phyloP scores from a whole-genome alignment of 2,329 filamentous ascomycete species.

The Fusarium coffeatum region DNA sequence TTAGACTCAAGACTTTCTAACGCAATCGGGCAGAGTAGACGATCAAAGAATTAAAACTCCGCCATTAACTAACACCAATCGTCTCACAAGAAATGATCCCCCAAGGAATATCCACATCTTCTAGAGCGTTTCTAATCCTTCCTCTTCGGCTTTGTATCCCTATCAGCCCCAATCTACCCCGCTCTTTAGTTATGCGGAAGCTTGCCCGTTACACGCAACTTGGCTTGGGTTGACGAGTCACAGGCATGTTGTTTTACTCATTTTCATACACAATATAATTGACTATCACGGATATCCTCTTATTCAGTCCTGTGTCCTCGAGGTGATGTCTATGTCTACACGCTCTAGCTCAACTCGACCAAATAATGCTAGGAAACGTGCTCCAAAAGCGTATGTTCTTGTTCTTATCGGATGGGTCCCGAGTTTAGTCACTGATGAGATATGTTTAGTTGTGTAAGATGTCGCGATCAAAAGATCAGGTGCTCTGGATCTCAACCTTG shows the following conservation, averaged over 20 bases:
- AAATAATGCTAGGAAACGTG: constrained; percentile 28
- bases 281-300: neutral
- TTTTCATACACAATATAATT: constrained; percentile 8
- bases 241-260: neutral
- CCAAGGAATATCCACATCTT: constrained; percentile 17
- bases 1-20: constrained; percentile 9
- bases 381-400: constrained; percentile 29
- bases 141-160: constrained; percentile 1
- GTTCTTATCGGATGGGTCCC: neutral
- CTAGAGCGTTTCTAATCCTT: constrained; percentile 17
- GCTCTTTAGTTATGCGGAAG: constrained; percentile 7
- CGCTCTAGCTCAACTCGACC: constrained; percentile 14
- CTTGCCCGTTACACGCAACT: neutral
- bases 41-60: constrained; percentile 20
- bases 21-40: constrained; percentile 32
- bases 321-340: constrained; percentile 21
- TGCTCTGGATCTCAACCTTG: constrained; percentile 32
- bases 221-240: neutral
- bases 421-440: neutral
- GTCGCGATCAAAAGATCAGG: constrained; percentile 38
- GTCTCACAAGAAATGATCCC: neutral
- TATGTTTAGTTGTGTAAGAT: constrained; percentile 29
- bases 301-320: neutral
- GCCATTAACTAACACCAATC: constrained; percentile 9
- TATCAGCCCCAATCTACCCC: constrained; percentile 24